Evolutionary conservation across 495 filamentous ascomycete species (phyloP), one percentile per base, ranked within the genome.

Genomic region (Lindgomyces ingoldianus): DNA sequence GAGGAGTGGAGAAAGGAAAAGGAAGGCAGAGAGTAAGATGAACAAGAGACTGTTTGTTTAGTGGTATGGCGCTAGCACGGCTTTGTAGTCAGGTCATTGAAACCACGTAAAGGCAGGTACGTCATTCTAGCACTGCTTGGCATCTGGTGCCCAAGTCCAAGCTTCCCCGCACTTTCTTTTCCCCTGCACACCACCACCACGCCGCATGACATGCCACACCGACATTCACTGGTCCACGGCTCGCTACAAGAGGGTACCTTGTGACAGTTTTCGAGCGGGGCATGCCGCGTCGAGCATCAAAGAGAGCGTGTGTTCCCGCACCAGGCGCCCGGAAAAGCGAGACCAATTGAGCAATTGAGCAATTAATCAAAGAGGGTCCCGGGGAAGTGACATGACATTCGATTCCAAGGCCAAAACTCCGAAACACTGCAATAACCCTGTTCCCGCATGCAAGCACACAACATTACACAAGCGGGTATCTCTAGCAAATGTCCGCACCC

Each of bases 391-490:
- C n/a, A n/a, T n/a, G n/a, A n/a, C n/a, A n/a, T n/a, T n/a, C n/a
- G n/a, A n/a, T n/a, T n/a, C n/a, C n/a, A n/a, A n/a, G n/a, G n/a
- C n/a, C n/a, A n/a, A n/a, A n/a, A n/a, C n/a, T n/a, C n/a, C n/a
- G 45, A 50, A 2, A 25, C 27, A 3, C 19, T 53, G 24, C 29
- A 53, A 53, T 27, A 3, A 24, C 25, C 1, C 12, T 27, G 2
- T 19, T 25, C 49, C 26, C 49, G 49, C 49, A 53, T n/a, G 44
- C 50, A 22, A n/a, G n/a, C n/a, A n/a, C n/a, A n/a, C n/a, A n/a
- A n/a, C n/a, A n/a, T n/a, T 46, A 45, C 49, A 24, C 30, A 33
- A 42, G 60, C 41, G 60, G 60, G 60, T 56, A 55, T 63, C 60
- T 63, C 60, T 63, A 47, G 47, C 36, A 2, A 58, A 48, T n/a